Percentiles rank a stretch among this genome's conserved stretches.
phyloP scores from a whole-genome alignment of 1,284 basidiomycete genomes.

The Xerocomus nothofagi region DNA sequence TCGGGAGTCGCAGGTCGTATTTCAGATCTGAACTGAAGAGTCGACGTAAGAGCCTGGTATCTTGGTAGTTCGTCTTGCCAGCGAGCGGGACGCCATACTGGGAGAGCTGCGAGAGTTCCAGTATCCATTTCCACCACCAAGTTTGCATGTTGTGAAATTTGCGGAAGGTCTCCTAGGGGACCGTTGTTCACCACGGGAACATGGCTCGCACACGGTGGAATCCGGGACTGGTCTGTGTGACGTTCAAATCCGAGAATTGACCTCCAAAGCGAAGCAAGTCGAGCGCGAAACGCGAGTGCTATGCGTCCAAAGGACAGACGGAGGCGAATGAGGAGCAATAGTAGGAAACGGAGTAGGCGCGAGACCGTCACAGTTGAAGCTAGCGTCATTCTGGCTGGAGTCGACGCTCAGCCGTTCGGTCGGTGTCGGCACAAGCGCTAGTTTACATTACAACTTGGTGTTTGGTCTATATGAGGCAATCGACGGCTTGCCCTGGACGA shows the following conservation, averaged over 20 bases:
- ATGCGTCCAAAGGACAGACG: conserved; percentile 1
- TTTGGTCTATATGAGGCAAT: no score
- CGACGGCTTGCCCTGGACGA: no score
- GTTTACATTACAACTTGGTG: no score
- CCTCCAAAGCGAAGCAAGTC: conserved; percentile 11
- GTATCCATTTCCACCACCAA: neutral
- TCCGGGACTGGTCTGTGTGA: neutral
- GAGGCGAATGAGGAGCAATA: conserved; percentile 9
- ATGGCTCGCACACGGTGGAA: neutral
- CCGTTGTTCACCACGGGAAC: neutral
- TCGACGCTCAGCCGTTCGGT: no score
- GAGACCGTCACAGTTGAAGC: no score
- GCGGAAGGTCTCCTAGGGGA: neutral
- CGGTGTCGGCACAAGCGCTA: no score
- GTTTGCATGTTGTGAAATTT: neutral
- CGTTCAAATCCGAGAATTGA: neutral
- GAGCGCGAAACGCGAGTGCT: neutral
- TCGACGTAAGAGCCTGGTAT: neutral
- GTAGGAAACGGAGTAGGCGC: conserved; percentile 4
- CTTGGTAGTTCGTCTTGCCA: conserved; percentile 2
- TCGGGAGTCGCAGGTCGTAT: conserved; percentile 16
- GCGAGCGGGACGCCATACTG: neutral
- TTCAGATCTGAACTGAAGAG: neutral
- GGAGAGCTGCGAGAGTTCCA: neutral
- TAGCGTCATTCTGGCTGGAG: no score